These are phyloP conservation scores for Annulohypoxylon truncatum DNA, from an alignment of 2,329 filamentous ascomycete species.

Conservation along the genomic window DNA sequence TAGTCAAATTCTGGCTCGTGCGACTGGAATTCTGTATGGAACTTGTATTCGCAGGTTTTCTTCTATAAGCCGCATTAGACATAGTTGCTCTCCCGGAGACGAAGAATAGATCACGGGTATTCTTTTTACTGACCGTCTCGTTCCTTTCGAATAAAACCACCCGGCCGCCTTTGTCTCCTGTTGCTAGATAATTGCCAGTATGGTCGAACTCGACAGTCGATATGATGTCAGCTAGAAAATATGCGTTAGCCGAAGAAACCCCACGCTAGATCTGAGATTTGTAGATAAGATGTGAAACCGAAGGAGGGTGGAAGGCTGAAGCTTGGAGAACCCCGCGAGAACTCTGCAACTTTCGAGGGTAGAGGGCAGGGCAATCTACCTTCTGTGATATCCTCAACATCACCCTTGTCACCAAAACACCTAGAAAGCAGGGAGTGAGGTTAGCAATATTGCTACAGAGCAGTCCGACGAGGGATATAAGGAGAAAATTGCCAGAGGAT, in stretches of 20 bases:
- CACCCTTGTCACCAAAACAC: slow-evolving; percentile 99
- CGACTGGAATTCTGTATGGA: slow-evolving; percentile 99
- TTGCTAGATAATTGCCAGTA: slow-evolving; percentile 88
- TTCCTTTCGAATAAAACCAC: slow-evolving; percentile 92
- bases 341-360: neutral
- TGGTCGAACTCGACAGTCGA: slow-evolving; percentile 92
- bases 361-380: slow-evolving; percentile 63
- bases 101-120: neutral
- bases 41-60: slow-evolving; percentile 99
- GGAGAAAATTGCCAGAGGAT: neutral
- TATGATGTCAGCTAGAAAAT: slow-evolving; percentile 81
- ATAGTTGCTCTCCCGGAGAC: neutral
- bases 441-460: slow-evolving; percentile 30
- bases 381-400: slow-evolving; percentile 99
- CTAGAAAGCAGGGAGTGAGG: slow-evolving; percentile 60
- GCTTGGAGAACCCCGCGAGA: neutral
- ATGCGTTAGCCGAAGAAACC: slow-evolving; percentile 44
- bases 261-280: slow-evolving; percentile 6
- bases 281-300: neutral
- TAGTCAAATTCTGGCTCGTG: slow-evolving; percentile 99
- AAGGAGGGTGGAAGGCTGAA: neutral
- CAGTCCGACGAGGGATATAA: neutral
- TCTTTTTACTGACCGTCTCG: slow-evolving; percentile 78
- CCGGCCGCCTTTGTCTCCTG: slow-evolving; percentile 88
- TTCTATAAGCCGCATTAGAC: slow-evolving; percentile 69